Conservation (phyloP, 495 filamentous ascomycete species). For the Neurospora pannonica region DNA sequence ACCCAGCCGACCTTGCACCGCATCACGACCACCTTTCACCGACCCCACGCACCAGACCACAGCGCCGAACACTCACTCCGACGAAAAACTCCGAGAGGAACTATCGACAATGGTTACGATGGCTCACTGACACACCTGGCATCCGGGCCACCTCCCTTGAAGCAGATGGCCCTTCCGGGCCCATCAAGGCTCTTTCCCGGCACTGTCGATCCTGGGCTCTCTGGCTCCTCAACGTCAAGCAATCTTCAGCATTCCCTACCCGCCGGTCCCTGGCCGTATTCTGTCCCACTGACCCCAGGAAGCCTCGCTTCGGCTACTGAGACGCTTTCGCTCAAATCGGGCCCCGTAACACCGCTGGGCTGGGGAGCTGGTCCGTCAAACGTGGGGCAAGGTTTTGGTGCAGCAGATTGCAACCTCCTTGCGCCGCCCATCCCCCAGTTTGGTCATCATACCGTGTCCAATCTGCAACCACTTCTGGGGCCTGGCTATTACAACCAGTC, state of each 20-base stretch:
- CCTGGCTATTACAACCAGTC: conserved; percentile 58
- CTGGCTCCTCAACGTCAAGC: conserved; percentile 1
- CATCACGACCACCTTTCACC: conserved; percentile 21
- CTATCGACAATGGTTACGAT: conserved; percentile 89
- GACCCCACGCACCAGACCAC: conserved; percentile 28
- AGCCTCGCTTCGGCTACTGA: neutral
- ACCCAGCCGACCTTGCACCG: conserved; percentile 26
- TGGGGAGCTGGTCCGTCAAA: conserved; percentile 14
- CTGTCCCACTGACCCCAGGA: conserved; percentile 1
- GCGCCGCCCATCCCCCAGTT: conserved; percentile 23
- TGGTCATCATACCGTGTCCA: conserved; percentile 33
- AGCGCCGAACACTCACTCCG: conserved; percentile 68
- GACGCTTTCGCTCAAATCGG: conserved; percentile 1
- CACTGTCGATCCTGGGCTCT: conserved; percentile 12
- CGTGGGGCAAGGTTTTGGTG: conserved; percentile 1
- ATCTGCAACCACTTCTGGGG: conserved; percentile 59
- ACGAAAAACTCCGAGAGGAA: conserved; percentile 90
- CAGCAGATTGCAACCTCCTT: conserved; percentile 10
- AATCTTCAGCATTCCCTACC: conserved; percentile 7
- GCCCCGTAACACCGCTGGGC: conserved; percentile 6
- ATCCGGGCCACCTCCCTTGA: conserved; percentile 66
- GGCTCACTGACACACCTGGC: conserved; percentile 68
- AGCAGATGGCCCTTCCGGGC: conserved; percentile 73
- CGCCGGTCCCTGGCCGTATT: conserved; percentile 14
- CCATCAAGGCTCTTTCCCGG: conserved; percentile 32